Base-by-base conservation (phyloP, 179 eudicot genomes). In the Gypsophila paniculata region DNA sequence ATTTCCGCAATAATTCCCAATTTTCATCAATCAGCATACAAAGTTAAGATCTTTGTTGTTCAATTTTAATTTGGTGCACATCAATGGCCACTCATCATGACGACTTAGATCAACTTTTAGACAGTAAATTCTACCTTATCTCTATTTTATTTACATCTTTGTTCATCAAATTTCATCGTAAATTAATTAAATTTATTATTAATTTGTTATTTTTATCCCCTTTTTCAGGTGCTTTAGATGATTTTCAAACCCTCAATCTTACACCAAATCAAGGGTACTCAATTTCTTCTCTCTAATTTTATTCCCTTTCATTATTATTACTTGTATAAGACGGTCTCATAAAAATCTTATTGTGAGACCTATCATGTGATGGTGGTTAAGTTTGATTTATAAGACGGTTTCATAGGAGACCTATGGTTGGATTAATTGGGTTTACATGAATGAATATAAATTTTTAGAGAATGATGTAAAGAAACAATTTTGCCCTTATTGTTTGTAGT, bases 191-290 rank as follows among this genome's bases (percentile, higher is more conserved):
- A 36, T 25, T 38, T 53, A 8, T 12, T 13, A 18, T 26, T 1
- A 21, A 48, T 71, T 36, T 26, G 48, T 3, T 5, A 44, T 36
- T 61, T 72, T 36, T 61, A 70, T 58, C 55, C 15, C 7, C 25
- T 65, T 71, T 79, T 78, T 61, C 79, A 89, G 96, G 91, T 71
- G 94, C 94, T 83, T 82, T 91, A 88, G 96, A 91, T 84, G 96
- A 91, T 83, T 88, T 91, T 71, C 91, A 88, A 61, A 81, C 60
- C 72, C 87, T 91, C 64, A 86, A 90, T 55, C 87, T 88, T 61
- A 69, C 77, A 38, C 61, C 88, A 77, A 67, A 87, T 74, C 83
- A 82, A 54, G 82, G 92, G 97, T 80, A 48, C 57, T 57, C 10
- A 14, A 85, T 38, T 42, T 52, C 32, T 44, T 32, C 42, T 75